Base-by-base conservation (phyloP, 352 stramenopile species). In the Pythium aristosporum region DNA sequence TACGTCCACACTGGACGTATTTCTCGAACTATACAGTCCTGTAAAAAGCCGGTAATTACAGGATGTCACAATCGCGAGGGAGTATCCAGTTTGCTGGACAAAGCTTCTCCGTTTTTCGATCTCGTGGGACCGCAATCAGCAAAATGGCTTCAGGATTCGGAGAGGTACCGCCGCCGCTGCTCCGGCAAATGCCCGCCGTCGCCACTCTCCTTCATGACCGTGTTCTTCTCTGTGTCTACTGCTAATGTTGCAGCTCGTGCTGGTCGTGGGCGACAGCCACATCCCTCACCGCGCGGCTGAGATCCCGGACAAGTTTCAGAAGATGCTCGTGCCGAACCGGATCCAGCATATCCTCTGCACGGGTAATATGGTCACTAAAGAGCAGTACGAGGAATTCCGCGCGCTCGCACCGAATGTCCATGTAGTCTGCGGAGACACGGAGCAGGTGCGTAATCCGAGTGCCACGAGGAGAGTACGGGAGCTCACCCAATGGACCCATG, bases 271-370 rank as follows among this genome's bases (percentile, higher is more conserved):
- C 34, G 97, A 99, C 79, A 86, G 94, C 74, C 96, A 99, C 74
- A 98, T 99, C 61, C 97, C 97, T 52, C 89, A 97, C 44, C 83
- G 97, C 61, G 87, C 94, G 1, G 88, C 86, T 23, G 81, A 92
- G 32, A 98, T 99, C 54, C 97, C 96, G 7, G 94, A 98, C 48
- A 98, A 98, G 68, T 99, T 99, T 67, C 90, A 96, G 70, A 94
- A 96, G 64, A 96, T 96, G 78, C 79, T 94, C 54, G 85, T 94
- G 58, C 96, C 97, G 4, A 98, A 98, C 70, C 99, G 99, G 72
- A 99, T 99, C 75, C 94, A 99, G 72, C 96, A 99, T 72, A 91
- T 99, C 11, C 73, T 99, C 54, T 99, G 97, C 74, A 99, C 97
- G 16, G 97, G 97, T 32, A 99, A 99, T 74, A 75, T 99, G 63